Evolutionary conservation across 176 grass and related monocot genomes (phyloP).

Genomic region (barley (Hordeum vulgare)): DNA sequence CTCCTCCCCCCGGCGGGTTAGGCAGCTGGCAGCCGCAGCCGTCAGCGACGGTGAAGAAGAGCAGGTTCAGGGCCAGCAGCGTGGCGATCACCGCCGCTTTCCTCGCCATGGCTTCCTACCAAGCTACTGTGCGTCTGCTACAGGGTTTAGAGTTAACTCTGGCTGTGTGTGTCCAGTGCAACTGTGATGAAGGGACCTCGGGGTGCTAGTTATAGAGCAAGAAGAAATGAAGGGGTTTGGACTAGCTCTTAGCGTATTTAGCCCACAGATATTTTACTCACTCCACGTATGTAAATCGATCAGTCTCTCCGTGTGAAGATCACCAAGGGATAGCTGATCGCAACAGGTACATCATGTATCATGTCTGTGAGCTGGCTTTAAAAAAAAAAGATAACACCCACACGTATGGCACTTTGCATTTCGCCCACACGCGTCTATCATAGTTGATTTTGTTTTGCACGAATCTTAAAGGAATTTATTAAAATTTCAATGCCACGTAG

Average conservation of each 20-base stretch:
- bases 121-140: not conserved
- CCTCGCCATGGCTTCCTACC: conserved; percentile 8
- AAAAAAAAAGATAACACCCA: too few species aligned
- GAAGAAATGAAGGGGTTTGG: not conserved
- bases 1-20: conserved; percentile 19
- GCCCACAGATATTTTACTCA: not conserved
- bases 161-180: not conserved
- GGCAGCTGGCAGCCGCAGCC: conserved; percentile 34
- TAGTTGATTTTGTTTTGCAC: too few species aligned
- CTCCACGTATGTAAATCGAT: not conserved
- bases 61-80: conserved; percentile 40
- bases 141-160: not conserved
- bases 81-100: not conserved
- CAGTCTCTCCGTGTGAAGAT: not conserved
- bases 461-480: too few species aligned
- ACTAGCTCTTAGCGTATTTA: not conserved
- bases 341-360: not conserved
- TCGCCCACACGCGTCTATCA: too few species aligned
- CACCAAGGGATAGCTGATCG: not conserved
- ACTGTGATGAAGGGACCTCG: not conserved
- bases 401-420: too few species aligned
- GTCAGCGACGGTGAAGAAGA: conserved; percentile 43
- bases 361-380: not conserved
- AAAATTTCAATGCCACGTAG: too few species aligned
- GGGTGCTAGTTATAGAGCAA: conserved; percentile 22